Evolutionary conservation across 805 yeast species (phyloP), one percentile per base, ranked within the genome.

Genomic region (Nakazawaea populi): DNA sequence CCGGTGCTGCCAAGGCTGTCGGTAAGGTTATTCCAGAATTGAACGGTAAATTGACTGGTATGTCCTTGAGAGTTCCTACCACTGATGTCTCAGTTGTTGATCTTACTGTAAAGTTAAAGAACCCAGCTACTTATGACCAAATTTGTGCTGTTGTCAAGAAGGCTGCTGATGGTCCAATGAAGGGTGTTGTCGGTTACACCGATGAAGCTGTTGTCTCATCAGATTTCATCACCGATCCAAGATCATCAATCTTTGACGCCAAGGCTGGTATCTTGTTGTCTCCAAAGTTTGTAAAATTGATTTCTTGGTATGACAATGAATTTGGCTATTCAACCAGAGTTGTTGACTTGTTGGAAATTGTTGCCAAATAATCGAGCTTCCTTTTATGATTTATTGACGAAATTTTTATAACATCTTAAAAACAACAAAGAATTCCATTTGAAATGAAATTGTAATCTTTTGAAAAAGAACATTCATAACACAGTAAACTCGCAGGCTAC

Each of bases 1-100:
- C 87, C 51, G 87, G 87, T 77, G 87, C 87, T 60, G 87, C 87
- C 57, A 82, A 82, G 77, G 86, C 86, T 60, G 87, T 82, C 61
- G 87, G 86, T 73, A 80, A 79, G 73, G 87, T 82, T 65, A 80
- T 82, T 60, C 87, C 87, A 61, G 83, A 75, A 66, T 76, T 82
- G 66, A 78, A 80, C 71, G 87, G 87, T 71, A 82, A 81, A 71
- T 77, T 82, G 68, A 82, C 87, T 60, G 87, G 87, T 75, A 79
- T 82, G 79, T 77, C 87, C 55, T 74, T 82, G 72, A 79, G 87
- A 79, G 86, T 82, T 56, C 87, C 87, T 72, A 82, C 87, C 64
- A 79, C 75, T 65, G 86, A 82, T 72, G 86, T 82, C 57, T 80
- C 86, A 62, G 85, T 82, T 65, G 86, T 82, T 59, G 87, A 82